Evolutionary conservation across 345 rosid genomes (phyloP).

Genomic region (Populus nigra): DNA sequence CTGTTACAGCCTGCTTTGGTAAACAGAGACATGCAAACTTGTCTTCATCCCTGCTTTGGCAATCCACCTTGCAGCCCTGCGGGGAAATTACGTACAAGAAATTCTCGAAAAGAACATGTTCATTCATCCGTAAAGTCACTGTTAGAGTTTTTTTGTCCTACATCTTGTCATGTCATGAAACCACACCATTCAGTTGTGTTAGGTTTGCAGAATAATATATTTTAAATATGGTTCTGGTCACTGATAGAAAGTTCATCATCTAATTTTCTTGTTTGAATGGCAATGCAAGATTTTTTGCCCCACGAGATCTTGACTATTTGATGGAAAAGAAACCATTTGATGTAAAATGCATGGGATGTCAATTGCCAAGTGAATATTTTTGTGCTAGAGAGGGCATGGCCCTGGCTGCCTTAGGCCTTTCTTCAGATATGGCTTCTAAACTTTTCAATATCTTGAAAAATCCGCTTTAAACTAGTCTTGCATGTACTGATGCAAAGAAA

Average conservation of each 20-base stretch:
- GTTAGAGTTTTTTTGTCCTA: background rate
- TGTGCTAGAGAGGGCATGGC: no score
- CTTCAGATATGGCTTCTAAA: no score
- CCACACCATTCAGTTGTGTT: background rate
- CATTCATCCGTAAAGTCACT: background rate
- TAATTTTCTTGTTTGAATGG: background rate
- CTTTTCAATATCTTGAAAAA: no score
- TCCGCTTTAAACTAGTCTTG: no score
- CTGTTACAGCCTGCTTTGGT: no score
- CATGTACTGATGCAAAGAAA: no score
- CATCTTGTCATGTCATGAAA: background rate
- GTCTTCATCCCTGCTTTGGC: background rate
- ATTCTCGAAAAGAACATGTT: background rate
- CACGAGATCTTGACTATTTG: background rate
- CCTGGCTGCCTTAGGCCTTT: no score
- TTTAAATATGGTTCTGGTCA: background rate
- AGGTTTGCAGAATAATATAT: background rate
- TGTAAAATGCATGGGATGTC: background rate
- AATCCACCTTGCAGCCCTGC: background rate
- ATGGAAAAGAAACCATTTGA: background rate
- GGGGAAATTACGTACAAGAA: background rate
- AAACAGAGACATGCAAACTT: background rate
- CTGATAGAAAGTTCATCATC: background rate
- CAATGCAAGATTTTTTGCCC: no score
- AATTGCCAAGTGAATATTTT: no score